Base-by-base conservation (phyloP, 352 stramenopile species). In the Phytophthora colocasiae region DNA sequence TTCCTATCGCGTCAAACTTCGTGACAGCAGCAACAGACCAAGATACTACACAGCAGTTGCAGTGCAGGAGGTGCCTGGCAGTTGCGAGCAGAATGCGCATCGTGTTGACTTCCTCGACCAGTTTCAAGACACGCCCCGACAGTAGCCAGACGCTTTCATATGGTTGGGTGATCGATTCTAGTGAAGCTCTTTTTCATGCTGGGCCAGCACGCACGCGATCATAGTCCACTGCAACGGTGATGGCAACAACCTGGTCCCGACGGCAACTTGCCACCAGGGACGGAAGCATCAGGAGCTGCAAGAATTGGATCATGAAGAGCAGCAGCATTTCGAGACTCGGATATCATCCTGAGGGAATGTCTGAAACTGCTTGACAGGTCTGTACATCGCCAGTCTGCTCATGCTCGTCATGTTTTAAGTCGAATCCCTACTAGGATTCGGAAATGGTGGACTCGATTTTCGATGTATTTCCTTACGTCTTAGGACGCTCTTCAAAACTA, bases 401-500 rank as follows among this genome's bases (percentile, higher is more conserved):
- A 14, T 36, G 31, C 26, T 58, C 44, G 47, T 52, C 47, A 60
- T 41, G 48, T 29, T 26, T 34, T 12, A 58, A 40, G 15, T 59
- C 24, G 22, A 45, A 43, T 43, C 38, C 22, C 38, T 43, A 14
- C 4, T 14, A 40, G 34, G 38, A 43, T 8, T 43, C n/a, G 12
- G 38, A 19, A 22, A 12, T 19, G 19, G 19, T 36, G 31, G 31
- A 36, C 31, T 36, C 31, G 31, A 36, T 36, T 40, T 41, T 40
- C n/a, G 32, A 56, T 57, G 45, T 26, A 57, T 51, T 46, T 66
- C 34, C 24, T 52, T 19, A 38, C 38, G 19, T 52, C 52, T 69
- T 64, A 54, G 8, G 53, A 59, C 46, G 62, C 46, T 52, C 38
- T 65, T 55, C 46, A 64, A 70, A 62, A 65, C 66, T 73, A 51